phyloP scores from a whole-genome alignment of 306 rosid species.

The Phaseolus lunatus region DNA sequence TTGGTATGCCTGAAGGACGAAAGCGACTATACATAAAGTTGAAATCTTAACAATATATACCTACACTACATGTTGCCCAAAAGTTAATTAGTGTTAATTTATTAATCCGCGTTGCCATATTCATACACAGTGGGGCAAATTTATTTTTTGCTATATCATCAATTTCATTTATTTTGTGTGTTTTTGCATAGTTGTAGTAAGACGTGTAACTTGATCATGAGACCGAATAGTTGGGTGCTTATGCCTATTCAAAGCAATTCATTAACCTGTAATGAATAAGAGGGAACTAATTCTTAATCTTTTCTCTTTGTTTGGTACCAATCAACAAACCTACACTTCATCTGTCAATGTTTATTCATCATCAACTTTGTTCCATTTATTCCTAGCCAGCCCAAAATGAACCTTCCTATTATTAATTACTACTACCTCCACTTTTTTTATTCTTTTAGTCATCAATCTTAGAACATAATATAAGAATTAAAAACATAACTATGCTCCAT shows the following conservation, averaged over 20 bases:
- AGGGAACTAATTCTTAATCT: background rate
- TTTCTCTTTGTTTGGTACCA: background rate
- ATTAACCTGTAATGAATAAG: background rate
- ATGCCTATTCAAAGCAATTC: background rate
- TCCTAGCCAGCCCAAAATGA: background rate
- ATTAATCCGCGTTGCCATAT: slow-evolving; percentile 42
- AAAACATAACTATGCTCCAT: too few relatives aligned
- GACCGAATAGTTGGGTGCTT: slow-evolving; percentile 33
- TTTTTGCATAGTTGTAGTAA: slow-evolving; percentile 23
- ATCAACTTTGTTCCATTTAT: background rate
- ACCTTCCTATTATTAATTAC: background rate
- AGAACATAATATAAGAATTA: too few relatives aligned
- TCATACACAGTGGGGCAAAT: background rate
- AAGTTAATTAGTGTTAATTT: slow-evolving; percentile 31
- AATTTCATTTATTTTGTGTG: slow-evolving; percentile 28
- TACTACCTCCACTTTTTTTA: background rate
- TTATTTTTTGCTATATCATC: background rate
- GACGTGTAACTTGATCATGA: background rate
- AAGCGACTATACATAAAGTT: background rate
- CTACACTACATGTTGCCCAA: background rate
- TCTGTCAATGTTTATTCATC: background rate
- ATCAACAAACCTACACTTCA: background rate
- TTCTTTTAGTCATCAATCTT: background rate
- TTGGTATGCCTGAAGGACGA: background rate
- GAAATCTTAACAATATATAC: slow-evolving; percentile 27